Conservation (phyloP, 2,329 filamentous ascomycete species). For the Alternaria infectoria region DNA sequence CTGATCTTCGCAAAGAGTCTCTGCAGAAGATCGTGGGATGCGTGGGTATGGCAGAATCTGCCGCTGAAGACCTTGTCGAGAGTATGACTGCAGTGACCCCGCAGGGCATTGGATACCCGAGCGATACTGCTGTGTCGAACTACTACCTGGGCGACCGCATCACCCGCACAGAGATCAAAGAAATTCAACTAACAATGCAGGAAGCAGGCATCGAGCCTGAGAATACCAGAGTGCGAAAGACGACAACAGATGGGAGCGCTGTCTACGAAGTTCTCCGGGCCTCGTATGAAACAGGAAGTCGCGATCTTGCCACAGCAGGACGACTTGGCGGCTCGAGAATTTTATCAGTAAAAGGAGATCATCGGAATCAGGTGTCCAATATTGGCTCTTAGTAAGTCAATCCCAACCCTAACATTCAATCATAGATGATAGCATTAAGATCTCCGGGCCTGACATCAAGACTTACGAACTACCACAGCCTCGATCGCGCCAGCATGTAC, state of each 20-base stretch:
- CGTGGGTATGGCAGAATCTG: neutral
- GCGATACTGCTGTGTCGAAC: too few species aligned
- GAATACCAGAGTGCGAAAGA: neutral
- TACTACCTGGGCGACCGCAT: neutral
- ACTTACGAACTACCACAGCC: neutral
- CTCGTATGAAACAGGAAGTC: neutral
- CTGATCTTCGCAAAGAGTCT: neutral
- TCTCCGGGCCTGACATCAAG: accelerated
- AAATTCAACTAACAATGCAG: neutral
- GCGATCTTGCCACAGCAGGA: accelerated
- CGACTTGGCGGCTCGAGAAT: neutral
- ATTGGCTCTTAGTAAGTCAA: neutral
- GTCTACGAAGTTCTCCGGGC: neutral
- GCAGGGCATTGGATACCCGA: neutral
- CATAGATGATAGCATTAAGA: neutral
- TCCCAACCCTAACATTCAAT: too few species aligned
- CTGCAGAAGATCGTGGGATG: neutral
- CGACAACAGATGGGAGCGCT: accelerated
- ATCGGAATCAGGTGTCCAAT: accelerated
- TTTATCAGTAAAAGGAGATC: accelerated
- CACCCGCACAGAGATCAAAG: neutral
- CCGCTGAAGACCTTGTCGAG: neutral
- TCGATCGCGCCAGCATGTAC: neutral
- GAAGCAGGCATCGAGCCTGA: accelerated
- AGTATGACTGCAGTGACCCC: neutral